phyloP scores from a whole-genome alignment of 169 alveolate genomes.

The Plasmodium falciparum region DNA sequence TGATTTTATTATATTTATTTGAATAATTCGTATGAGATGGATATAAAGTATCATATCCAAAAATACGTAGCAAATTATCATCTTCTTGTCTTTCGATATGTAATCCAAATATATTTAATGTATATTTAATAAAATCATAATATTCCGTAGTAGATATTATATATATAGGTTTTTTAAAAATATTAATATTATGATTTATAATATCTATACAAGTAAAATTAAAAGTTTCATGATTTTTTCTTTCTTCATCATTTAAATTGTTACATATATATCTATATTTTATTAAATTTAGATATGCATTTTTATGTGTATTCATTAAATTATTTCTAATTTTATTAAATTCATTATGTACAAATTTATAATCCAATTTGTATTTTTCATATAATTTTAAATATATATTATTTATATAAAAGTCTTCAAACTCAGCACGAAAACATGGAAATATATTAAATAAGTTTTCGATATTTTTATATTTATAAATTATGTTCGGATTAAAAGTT shows the following conservation, averaged over 20 bases:
- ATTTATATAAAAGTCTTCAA: slow-evolving; percentile 37
- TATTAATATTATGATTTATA: slow-evolving; percentile 49
- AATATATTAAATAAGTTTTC: slow-evolving; percentile 41
- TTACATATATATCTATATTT: slow-evolving; percentile 32
- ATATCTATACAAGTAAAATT: slow-evolving; percentile 30
- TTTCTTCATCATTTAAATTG: slow-evolving; percentile 37
- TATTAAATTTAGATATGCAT: slow-evolving; percentile 37
- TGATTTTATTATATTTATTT: background rate
- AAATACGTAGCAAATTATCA: slow-evolving; percentile 22
- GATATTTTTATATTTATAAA: slow-evolving; percentile 32
- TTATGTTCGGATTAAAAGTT: slow-evolving; percentile 23
- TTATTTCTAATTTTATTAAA: slow-evolving; percentile 36
- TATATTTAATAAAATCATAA: slow-evolving; percentile 15
- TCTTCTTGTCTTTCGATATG: background rate
- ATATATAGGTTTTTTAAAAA: slow-evolving; percentile 56
- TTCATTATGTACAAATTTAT: background rate
- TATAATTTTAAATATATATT: slow-evolving; percentile 53
- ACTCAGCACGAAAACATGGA: slow-evolving; percentile 42
- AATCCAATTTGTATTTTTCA: slow-evolving; percentile 23
- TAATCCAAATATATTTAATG: slow-evolving; percentile 39
- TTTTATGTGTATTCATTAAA: background rate
- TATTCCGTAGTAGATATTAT: slow-evolving; percentile 36
- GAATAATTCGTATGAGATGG: background rate
- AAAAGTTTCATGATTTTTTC: slow-evolving; percentile 44
- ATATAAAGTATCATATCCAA: slow-evolving; percentile 18